Percentiles rank a stretch among this genome's conserved stretches.
phyloP scores from a whole-genome alignment of 768 basidiomycete species.

The Pisolithus marmoratus region DNA sequence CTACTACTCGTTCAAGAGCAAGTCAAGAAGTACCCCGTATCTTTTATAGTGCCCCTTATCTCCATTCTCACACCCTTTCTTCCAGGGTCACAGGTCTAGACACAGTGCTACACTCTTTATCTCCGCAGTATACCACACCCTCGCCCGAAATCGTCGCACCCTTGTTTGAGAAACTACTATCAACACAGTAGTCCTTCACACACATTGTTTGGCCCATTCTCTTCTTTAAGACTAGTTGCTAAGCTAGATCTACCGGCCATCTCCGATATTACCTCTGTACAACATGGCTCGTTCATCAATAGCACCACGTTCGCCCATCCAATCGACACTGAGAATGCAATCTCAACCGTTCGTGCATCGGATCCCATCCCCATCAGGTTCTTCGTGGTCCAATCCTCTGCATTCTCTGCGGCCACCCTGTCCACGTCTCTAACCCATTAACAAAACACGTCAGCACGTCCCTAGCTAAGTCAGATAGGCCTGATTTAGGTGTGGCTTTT shows the following conservation, averaged over 20 bases:
- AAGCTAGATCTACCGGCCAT: slow-evolving; percentile 84
- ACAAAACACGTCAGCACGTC: slow-evolving; percentile 64
- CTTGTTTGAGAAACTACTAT: slow-evolving; percentile 70
- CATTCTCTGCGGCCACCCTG: slow-evolving; percentile 73
- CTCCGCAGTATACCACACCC: slow-evolving; percentile 60
- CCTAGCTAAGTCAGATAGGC: slow-evolving; percentile 85
- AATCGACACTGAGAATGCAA: slow-evolving; percentile 97
- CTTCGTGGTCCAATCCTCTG: slow-evolving; percentile 90
- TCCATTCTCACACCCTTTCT: slow-evolving; percentile 3
- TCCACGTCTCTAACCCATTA: slow-evolving; percentile 49
- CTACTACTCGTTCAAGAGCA: slow-evolving; percentile 61
- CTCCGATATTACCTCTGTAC: slow-evolving; percentile 83
- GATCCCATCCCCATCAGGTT: slow-evolving; percentile 81
- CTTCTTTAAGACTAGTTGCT: slow-evolving; percentile 87
- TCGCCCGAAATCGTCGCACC: slow-evolving; percentile 80
- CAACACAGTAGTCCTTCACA: slow-evolving; percentile 62
- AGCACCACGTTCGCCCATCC: slow-evolving; percentile 86
- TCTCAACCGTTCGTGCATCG: slow-evolving; percentile 81
- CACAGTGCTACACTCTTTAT: slow-evolving; percentile 62
- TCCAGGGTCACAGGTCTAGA: slow-evolving; percentile 63
- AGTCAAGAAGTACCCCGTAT: slow-evolving; percentile 67
- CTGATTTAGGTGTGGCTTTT: slow-evolving; percentile 82
- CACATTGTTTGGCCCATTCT: slow-evolving; percentile 93
- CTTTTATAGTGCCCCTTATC: slow-evolving; percentile 7
- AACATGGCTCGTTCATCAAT: slow-evolving; percentile 63